Base-by-base conservation (phyloP, 2,329 filamentous ascomycete genomes). In the Botrytis cinerea region DNA sequence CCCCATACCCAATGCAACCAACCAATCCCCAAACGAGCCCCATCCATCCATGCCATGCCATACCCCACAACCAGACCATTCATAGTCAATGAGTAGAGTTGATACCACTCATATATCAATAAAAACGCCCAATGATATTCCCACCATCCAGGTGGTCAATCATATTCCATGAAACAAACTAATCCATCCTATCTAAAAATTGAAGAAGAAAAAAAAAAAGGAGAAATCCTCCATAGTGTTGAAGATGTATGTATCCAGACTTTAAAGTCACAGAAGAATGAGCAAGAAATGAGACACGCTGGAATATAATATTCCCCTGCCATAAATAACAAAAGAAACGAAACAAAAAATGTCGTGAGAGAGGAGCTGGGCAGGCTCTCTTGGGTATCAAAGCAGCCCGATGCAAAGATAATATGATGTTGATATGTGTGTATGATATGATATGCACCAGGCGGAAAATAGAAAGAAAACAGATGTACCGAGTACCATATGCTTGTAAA, bases 331-430 rank as follows among this genome's bases (percentile, higher is more conserved):
- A 74, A 68, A 54, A 54, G 61, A 67, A 28, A 73, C 57, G 54
- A 71, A 64, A 54, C 46, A 71, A 66, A 45, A 54, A 25, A 60
- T 40, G 61, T 73, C 73, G 72, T 67, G 73, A 74, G 76, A 78
- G 77, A 78, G 77, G 79, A 80, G 79, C 78, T 79, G 78, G 79
- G 79, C 75, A 75, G 77, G 79, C 78, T 79, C 78, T 71, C 70
- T 71, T 77, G 78, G 79, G 79, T 79, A 80, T 79, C 78, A 76
- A 75, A 74, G 75, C 70, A 74, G 76, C 79, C 79, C 78, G 75
- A 80, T 79, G 77, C 78, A 79, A 77, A 78, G 46, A 66, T 70
- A 45, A 71, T 54, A 57, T 54, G 45, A 57, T 64, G 18, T 66
- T 40, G 38, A 64, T 71, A 71, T 63, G 46, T 66, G 45, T 64